Percentiles rank a stretch among this genome's conserved stretches.
These are phyloP conservation scores for Cordyceps sp. DNA, from an alignment of 2,329 filamentous ascomycete species.

Conservation along the genomic window DNA sequence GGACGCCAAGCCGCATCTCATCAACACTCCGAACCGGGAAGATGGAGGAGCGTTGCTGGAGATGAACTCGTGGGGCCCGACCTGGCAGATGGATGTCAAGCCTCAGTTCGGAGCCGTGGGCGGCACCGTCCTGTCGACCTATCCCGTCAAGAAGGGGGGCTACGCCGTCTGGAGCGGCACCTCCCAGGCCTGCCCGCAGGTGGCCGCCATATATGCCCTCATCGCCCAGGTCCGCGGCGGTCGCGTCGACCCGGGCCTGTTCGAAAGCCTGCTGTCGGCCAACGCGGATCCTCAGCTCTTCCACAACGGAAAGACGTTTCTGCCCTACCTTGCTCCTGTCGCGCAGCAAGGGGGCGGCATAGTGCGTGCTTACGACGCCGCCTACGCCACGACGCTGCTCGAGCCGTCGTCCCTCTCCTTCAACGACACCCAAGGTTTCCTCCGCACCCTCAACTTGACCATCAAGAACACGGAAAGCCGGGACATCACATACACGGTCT, in stretches of 20 bases:
- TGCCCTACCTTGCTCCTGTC: slow-evolving; percentile 27
- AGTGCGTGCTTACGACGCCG: slow-evolving; percentile 33
- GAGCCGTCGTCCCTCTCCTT: slow-evolving; percentile 36
- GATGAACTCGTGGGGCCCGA: slow-evolving; percentile 44
- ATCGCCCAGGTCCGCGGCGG: neutral
- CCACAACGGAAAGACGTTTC: slow-evolving; percentile 23
- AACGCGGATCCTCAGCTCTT: slow-evolving; percentile 6
- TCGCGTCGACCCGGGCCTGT: neutral
- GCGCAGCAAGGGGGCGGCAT: slow-evolving; percentile 32
- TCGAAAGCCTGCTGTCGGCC: neutral
- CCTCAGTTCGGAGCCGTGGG: slow-evolving; percentile 38
- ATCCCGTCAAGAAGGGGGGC: too few species aligned
- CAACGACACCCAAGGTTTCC: slow-evolving; percentile 40
- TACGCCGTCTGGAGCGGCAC: neutral
- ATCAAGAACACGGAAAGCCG: slow-evolving; percentile 14
- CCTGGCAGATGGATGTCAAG: slow-evolving; percentile 39
- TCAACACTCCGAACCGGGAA: slow-evolving; percentile 11
- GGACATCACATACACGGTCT: neutral
- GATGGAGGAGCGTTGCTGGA: slow-evolving; percentile 33
- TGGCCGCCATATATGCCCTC: neutral
- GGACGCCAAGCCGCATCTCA: slow-evolving; percentile 14
- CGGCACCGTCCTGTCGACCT: slow-evolving; percentile 34
- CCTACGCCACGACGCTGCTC: slow-evolving; percentile 31
- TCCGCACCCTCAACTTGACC: slow-evolving; percentile 26
- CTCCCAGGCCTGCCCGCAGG: too few species aligned